Conservation (phyloP, 169 alveolate species). For the Plasmodium sp. region DNA sequence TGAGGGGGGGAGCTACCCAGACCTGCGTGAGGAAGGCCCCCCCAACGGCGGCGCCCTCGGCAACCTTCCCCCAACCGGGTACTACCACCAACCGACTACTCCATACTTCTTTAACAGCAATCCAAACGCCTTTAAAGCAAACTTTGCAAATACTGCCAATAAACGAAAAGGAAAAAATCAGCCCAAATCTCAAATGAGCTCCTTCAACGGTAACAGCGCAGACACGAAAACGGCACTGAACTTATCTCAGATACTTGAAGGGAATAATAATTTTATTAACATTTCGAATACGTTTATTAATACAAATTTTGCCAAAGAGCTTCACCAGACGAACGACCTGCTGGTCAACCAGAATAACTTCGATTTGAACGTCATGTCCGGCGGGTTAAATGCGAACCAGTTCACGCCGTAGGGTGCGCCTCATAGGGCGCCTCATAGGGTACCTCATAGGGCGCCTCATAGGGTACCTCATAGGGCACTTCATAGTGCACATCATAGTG, state of each 20-base stretch:
- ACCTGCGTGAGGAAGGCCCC: not conserved
- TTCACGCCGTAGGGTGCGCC: not conserved
- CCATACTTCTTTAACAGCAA: not conserved
- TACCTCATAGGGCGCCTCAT: too few species aligned
- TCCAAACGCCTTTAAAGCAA: slow-evolving; percentile 1
- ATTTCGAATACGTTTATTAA: slow-evolving; percentile 52
- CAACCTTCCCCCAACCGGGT: not conserved
- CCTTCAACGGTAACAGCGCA: slow-evolving; percentile 8
- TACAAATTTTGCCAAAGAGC: slow-evolving; percentile 12
- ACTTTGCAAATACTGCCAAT: not conserved
- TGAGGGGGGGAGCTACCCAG: not conserved
- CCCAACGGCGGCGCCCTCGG: not conserved
- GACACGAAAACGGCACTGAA: not conserved
- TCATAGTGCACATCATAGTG: not conserved
- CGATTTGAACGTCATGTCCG: slow-evolving; percentile 4
- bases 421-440: not conserved
- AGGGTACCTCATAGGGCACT: not conserved
- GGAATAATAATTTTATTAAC: slow-evolving; percentile 53
- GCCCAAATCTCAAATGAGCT: not conserved
- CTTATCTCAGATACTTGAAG: slow-evolving; percentile 35
- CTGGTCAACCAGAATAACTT: slow-evolving; percentile 14
- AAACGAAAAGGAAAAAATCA: slow-evolving; percentile 12
- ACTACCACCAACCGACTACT: not conserved
- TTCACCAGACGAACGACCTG: slow-evolving; percentile 27
- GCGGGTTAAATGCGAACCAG: not conserved